Conservation (phyloP, 2,329 filamentous ascomycete species). For the Botrytis elliptica region DNA sequence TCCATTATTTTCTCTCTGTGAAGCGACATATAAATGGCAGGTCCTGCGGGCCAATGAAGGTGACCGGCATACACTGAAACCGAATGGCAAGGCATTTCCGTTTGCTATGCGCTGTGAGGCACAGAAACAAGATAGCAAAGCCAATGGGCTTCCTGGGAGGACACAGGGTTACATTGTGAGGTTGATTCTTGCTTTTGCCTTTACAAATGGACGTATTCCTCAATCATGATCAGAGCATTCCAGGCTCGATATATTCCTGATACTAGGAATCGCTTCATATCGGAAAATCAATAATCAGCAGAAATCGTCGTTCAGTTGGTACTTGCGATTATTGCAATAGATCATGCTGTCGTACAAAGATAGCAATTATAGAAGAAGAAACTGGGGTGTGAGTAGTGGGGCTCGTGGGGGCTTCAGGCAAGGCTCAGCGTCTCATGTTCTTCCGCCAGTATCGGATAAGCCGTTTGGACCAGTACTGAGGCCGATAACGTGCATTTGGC, state of each 20-base stretch:
- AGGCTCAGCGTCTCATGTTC: constrained; percentile 1
- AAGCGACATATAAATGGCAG: not conserved
- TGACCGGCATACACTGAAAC: not conserved
- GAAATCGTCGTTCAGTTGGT: not conserved
- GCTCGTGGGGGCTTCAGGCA: not conserved
- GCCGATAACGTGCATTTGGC: too few species aligned
- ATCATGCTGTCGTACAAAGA: not conserved
- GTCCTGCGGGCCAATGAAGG: too few species aligned
- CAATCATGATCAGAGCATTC: not conserved
- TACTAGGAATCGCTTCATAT: not conserved
- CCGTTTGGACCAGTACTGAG: constrained; percentile 27
- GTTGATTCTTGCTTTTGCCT: not conserved
- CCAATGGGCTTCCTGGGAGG: not conserved
- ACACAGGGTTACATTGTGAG: not conserved
- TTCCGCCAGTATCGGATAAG: constrained; percentile 9
- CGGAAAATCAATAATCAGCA: not conserved
- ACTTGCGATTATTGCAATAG: not conserved
- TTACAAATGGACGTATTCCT: not conserved
- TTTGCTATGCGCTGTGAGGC: not conserved
- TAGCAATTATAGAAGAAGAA: not conserved
- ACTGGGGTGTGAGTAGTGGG: not conserved
- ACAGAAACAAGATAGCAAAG: not conserved
- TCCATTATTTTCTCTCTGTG: not conserved
- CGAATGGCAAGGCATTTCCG: not conserved
- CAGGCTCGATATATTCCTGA: not conserved